These are phyloP conservation scores for Cordia subcordata DNA, from an alignment of 257 asterid species.

Conservation along the genomic window DNA sequence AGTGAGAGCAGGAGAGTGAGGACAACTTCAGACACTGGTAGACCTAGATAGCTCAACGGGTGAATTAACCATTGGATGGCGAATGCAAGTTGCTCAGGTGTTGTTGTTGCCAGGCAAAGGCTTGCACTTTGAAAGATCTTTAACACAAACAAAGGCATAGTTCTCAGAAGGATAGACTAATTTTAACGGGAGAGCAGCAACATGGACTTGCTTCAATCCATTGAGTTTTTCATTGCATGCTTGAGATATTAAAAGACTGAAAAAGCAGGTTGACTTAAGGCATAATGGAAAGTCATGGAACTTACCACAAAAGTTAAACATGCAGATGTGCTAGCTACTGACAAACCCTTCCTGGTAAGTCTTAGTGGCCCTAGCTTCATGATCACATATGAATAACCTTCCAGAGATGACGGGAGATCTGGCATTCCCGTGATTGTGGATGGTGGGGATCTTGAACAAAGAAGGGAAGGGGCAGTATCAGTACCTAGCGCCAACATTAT, in stretches of 20 bases:
- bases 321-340: conserved; percentile 82
- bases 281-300: not conserved
- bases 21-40: conserved; percentile 89
- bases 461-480: conserved; percentile 81
- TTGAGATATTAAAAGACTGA: not conserved
- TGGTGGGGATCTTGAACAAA: conserved; percentile 81
- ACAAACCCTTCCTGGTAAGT: conserved; percentile 79
- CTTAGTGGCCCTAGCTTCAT: conserved; percentile 85
- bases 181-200: not conserved
- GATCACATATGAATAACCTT: conserved; percentile 71
- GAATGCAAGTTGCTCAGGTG: conserved; percentile 94
- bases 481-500: conserved; percentile 76
- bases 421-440: conserved; percentile 60
- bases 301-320: conserved; percentile 91
- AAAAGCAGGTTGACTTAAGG: not conserved
- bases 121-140: conserved; percentile 99
- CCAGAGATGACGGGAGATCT: conserved; percentile 50
- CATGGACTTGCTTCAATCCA: too few relatives aligned
- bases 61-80: conserved; percentile 82
- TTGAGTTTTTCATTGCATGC: too few relatives aligned
- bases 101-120: conserved; percentile 89
- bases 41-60: conserved; percentile 61
- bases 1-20: conserved; percentile 84
- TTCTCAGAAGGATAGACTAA: conserved; percentile 11
- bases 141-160: conserved; percentile 17